A percentile compares a stretch with the other conserved stretches of the same genome.
Evolutionary conservation across 306 rosid genomes (phyloP).

Genomic region (Dryas octopetala): DNA sequence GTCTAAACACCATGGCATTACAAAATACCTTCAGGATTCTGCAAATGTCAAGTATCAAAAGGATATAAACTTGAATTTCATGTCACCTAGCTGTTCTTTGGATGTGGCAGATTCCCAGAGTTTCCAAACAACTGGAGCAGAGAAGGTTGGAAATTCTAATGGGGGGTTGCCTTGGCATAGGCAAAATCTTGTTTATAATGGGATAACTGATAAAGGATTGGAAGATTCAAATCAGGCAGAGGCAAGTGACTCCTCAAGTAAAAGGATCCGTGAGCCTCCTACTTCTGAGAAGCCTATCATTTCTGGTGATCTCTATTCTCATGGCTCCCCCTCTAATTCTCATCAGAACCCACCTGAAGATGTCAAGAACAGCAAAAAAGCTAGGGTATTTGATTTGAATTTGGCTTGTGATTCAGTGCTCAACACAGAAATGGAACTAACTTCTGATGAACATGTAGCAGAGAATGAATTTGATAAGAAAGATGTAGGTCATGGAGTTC

Average conservation of each 20-base stretch:
- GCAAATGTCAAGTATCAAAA: conserved; percentile 22
- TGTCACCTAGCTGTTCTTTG: conserved; percentile 32
- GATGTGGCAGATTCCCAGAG: conserved; percentile 28
- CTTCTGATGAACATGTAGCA: conserved; percentile 27
- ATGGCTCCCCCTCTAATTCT: conserved; percentile 21
- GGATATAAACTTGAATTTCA: conserved; percentile 50
- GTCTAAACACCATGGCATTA: conserved; percentile 26
- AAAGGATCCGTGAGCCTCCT: conserved; percentile 23
- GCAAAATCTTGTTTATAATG: conserved; percentile 21
- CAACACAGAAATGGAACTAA: conserved; percentile 23
- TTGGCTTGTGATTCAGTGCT: conserved; percentile 21
- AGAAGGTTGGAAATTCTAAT: conserved; percentile 25
- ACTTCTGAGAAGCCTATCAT: conserved; percentile 13
- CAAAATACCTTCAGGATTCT: conserved; percentile 25
- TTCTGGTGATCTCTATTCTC: conserved; percentile 26
- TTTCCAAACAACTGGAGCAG: conserved; percentile 25
- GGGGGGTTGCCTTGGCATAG: conserved; percentile 31
- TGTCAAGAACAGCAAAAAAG: conserved; percentile 31
- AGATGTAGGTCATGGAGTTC: conserved; percentile 30
- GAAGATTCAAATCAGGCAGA: conserved; percentile 23
- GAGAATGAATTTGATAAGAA: conserved; percentile 31
- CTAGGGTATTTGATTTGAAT: conserved; percentile 28
- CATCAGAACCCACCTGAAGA: conserved; percentile 24
- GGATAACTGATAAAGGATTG: conserved; percentile 26
- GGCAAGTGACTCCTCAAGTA: conserved; percentile 22